Percentiles rank a stretch among this genome's conserved stretches.
phyloP scores from a whole-genome alignment of 169 alveolate species.

The Eimeria nieschulzi region DNA sequence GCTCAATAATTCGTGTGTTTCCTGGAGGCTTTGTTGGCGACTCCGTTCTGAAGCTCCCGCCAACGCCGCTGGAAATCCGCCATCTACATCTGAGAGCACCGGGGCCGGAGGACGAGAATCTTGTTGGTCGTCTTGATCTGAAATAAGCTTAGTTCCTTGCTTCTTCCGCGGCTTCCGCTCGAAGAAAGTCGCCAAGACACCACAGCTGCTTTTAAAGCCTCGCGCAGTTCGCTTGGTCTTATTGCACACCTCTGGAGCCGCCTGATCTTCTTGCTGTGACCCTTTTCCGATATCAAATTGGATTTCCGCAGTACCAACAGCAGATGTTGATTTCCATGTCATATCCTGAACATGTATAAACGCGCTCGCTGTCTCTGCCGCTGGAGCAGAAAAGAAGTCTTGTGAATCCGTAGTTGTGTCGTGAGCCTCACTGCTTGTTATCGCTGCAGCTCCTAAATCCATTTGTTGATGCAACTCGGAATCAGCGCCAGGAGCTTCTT shows the following conservation, averaged over 20 bases:
- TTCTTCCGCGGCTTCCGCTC: background rate
- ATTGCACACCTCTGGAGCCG: background rate
- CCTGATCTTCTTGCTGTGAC: background rate
- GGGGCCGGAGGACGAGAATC: background rate
- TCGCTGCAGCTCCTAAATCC: too few relatives aligned
- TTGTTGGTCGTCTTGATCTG: background rate
- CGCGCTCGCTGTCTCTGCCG: background rate
- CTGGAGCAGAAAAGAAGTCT: background rate
- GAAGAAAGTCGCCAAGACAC: background rate
- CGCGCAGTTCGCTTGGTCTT: too few relatives aligned
- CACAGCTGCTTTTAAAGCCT: background rate
- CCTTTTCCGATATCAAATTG: background rate
- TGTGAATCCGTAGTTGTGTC: too few relatives aligned
- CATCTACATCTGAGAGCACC: background rate
- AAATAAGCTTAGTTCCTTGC: background rate
- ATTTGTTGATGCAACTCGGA: too few relatives aligned
- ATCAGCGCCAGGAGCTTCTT: too few relatives aligned
- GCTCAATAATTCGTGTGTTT: background rate
- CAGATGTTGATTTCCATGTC: background rate
- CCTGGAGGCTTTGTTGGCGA: too few relatives aligned
- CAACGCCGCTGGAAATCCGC: background rate
- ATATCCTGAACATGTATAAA: background rate
- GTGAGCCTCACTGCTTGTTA: too few relatives aligned
- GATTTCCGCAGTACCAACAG: background rate
- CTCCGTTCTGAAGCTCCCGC: too few relatives aligned